phyloP scores from a whole-genome alignment of 345 rosid species.

The Populus alba region DNA sequence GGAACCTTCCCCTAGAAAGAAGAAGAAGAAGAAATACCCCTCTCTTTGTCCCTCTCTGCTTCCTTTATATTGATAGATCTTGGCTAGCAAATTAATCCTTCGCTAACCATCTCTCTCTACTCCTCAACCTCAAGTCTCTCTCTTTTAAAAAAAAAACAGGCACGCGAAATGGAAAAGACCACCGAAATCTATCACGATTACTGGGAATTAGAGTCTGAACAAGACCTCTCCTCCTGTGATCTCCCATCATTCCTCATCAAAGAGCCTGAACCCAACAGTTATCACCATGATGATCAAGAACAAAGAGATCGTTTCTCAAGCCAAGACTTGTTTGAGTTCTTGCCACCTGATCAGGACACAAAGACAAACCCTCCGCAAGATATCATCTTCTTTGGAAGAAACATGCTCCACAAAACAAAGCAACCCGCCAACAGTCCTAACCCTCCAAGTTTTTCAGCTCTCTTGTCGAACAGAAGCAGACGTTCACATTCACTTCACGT shows the following conservation, averaged over 20 bases:
- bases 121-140: background rate
- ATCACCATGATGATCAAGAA: no score
- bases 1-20: background rate
- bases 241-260: background rate
- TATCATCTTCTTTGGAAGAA: constrained; percentile 7
- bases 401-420: background rate
- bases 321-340: background rate
- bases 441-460: background rate
- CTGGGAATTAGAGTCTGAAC: background rate
- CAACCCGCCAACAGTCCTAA: background rate
- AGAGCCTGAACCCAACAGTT: background rate
- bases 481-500: background rate
- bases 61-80: background rate
- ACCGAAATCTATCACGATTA: background rate
- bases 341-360: background rate
- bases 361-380: background rate
- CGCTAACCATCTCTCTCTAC: background rate
- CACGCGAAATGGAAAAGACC: background rate
- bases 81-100: background rate
- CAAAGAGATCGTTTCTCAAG: background rate
- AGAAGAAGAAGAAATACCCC: background rate
- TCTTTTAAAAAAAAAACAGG: background rate
- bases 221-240: background rate
- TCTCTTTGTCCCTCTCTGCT: background rate
- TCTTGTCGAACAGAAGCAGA: background rate